Conservation (phyloP, 306 rosid genomes). For the Lupinus albus region DNA sequence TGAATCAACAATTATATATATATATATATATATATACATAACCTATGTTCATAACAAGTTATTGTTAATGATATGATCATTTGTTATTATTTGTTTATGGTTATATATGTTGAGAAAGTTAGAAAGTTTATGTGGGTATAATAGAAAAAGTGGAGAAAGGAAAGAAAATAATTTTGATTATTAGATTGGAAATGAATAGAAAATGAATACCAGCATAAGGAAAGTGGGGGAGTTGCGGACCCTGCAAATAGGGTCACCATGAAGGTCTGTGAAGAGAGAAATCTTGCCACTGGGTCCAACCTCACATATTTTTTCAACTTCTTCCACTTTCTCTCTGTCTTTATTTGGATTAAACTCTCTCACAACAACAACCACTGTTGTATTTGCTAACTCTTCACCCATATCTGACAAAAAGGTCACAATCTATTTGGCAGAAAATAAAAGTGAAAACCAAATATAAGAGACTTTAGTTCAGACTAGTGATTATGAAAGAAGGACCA, state of each 20-base stretch:
- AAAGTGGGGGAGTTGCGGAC: conserved; percentile 93
- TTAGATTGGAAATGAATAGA: background rate
- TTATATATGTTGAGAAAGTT: background rate
- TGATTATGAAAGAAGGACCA: background rate
- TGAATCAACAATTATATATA: background rate
- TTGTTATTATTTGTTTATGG: background rate
- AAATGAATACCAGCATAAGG: conserved; percentile 69
- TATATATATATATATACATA: too few relatives aligned
- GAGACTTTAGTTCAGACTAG: too few relatives aligned
- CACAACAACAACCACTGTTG: conserved; percentile 36
- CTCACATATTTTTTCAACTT: conserved; percentile 75
- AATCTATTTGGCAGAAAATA: background rate
- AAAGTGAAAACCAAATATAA: too few relatives aligned
- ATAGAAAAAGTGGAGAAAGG: background rate
- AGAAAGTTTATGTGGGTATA: background rate
- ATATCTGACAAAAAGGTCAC: conserved; percentile 13
- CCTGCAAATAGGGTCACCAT: conserved; percentile 92
- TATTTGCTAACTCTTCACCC: conserved; percentile 19
- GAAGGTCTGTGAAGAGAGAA: conserved; percentile 88
- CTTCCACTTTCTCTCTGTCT: conserved; percentile 63
- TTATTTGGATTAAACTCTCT: conserved; percentile 69
- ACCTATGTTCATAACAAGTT: too few relatives aligned
- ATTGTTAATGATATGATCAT: background rate
- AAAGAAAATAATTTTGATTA: conserved; percentile 8
- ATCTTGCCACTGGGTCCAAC: conserved; percentile 75